Conservation (phyloP, 768 basidiomycete genomes). For the Mycena sanguinolenta region DNA sequence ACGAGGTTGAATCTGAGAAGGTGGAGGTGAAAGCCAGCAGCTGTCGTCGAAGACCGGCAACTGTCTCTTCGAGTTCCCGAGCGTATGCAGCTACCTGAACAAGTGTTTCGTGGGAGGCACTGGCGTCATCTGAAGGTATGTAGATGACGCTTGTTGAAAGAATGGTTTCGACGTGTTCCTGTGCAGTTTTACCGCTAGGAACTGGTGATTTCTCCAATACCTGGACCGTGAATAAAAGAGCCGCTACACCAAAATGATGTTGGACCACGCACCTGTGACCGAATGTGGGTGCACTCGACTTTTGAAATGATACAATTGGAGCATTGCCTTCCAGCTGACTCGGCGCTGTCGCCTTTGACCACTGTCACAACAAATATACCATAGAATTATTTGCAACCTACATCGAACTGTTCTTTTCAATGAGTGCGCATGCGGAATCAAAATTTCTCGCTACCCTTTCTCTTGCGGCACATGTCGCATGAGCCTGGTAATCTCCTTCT, state of each 20-base stretch:
- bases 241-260: no score
- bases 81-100: not conserved
- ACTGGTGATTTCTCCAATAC: not conserved
- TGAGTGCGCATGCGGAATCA: no score
- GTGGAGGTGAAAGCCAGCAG: no score
- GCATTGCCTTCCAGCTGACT: not conserved
- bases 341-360: not conserved
- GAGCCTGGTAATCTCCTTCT: no score
- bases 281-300: not conserved
- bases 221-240: not conserved
- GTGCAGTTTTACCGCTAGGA: not conserved
- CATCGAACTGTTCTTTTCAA: no score
- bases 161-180: not conserved
- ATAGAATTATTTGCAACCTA: no score
- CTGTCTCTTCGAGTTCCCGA: not conserved
- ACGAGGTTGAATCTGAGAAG: no score
- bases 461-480: no score
- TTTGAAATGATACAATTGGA: not conserved
- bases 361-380: no score
- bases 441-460: no score
- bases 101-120: not conserved
- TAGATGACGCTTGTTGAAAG: not conserved
- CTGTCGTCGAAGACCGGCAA: not conserved
- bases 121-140: not conserved
- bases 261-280: not conserved